These are phyloP conservation scores for Ehretia macrophylla DNA, from an alignment of 257 asterid genomes.

Conservation along the genomic window DNA sequence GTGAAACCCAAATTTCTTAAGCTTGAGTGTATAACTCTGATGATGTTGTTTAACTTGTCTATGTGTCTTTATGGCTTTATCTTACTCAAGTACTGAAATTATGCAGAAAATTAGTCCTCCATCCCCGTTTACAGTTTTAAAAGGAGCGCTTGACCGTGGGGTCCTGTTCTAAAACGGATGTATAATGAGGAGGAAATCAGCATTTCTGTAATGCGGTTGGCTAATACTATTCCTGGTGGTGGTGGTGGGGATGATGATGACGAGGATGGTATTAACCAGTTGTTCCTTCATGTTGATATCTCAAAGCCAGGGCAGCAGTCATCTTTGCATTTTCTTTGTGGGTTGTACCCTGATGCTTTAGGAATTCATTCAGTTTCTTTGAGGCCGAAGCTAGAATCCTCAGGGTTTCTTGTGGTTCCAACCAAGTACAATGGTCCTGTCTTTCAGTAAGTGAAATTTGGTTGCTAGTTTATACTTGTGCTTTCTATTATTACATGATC, in stretches of 20 bases:
- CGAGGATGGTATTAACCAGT: conserved; percentile 51
- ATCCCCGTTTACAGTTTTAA: conserved; percentile 69
- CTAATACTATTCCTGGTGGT: conserved; percentile 61
- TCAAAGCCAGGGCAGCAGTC: conserved; percentile 68
- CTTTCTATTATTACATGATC: neutral
- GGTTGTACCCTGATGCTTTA: conserved; percentile 90
- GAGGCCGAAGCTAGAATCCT: conserved; percentile 57
- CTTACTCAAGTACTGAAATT: conserved; percentile 3
- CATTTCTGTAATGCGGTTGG: conserved; percentile 73
- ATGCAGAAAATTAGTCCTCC: conserved; percentile 93
- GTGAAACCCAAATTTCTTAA: neutral
- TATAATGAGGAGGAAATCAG: conserved; percentile 70
- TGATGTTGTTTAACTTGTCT: neutral
- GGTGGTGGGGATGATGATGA: conserved; percentile 41
- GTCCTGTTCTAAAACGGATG: conserved; percentile 72
- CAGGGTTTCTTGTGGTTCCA: conserved; percentile 47
- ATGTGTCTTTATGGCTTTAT: neutral
- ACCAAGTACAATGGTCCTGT: conserved; percentile 67
- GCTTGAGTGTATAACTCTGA: neutral
- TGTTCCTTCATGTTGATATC: conserved; percentile 76
- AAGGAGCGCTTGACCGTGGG: conserved; percentile 71
- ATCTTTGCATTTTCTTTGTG: conserved; percentile 83
- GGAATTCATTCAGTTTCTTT: conserved; percentile 84
- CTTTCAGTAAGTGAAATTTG: conserved; percentile 64
- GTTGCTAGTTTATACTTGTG: conserved; percentile 3